These are phyloP conservation scores for Escallonia rubra DNA, from an alignment of 129 eudicot species.

Conservation along the genomic window DNA sequence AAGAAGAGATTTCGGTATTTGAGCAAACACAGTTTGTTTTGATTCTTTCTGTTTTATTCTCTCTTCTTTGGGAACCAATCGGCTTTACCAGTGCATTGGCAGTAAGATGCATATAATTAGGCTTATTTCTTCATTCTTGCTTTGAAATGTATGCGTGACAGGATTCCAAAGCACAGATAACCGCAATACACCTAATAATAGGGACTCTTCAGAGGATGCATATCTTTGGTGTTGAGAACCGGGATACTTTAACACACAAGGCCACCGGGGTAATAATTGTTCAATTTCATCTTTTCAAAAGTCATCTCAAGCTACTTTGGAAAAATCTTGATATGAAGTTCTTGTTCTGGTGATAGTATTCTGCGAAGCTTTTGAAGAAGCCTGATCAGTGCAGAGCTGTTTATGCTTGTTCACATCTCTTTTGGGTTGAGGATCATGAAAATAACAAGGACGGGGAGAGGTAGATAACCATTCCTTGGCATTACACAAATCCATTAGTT, in stretches of 20 bases:
- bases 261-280: conserved; percentile 87
- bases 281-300: neutral
- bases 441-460: conserved; percentile 91
- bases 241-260: conserved; percentile 97
- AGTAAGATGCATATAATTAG: conserved; percentile 1
- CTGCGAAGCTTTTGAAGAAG: conserved; percentile 97
- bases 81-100: neutral
- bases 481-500: neutral
- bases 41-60: neutral
- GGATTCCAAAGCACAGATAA: conserved; percentile 96
- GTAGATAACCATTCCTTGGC: conserved; percentile 25
- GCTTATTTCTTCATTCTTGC: conserved; percentile 1
- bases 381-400: conserved; percentile 99
- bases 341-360: conserved; percentile 45
- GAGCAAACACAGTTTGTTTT: neutral
- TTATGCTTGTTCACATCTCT: conserved; percentile 93
- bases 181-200: conserved; percentile 79
- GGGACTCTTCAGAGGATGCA: conserved; percentile 98
- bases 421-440: conserved; percentile 92
- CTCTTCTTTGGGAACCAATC: neutral
- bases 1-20: conserved; percentile 91
- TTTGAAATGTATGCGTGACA: conserved; percentile 20
- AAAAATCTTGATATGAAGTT: neutral
- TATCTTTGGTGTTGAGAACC: conserved; percentile 88
- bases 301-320: neutral